Evolutionary conservation across 2,329 filamentous ascomycete species (phyloP).

Genomic region (Alternaria rosae): DNA sequence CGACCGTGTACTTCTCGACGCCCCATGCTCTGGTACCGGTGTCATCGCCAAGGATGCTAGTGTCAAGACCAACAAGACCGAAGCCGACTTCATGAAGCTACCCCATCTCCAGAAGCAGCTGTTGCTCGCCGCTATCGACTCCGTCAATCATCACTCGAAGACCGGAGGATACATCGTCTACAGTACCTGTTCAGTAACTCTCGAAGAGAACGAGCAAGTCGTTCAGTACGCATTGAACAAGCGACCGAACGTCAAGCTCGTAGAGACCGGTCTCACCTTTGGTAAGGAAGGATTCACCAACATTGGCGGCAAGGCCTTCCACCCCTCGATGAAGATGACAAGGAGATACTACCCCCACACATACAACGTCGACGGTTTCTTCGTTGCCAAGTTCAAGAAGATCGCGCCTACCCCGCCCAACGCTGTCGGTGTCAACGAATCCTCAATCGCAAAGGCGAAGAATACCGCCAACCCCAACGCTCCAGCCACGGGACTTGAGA

Average conservation of each 20-base stretch:
- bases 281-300: constrained; percentile 91
- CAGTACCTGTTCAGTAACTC: constrained; percentile 92
- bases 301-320: constrained; percentile 91
- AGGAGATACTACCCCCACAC: constrained; percentile 48
- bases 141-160: constrained; percentile 87
- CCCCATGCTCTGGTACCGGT: constrained; percentile 94
- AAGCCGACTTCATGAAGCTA: constrained; percentile 90
- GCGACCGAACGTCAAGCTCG: constrained; percentile 90
- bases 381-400: constrained; percentile 97
- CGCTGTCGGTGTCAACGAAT: constrained; percentile 51
- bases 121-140: constrained; percentile 91
- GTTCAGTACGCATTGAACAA: constrained; percentile 92
- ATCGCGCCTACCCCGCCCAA: constrained; percentile 75
- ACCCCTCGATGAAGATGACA: constrained; percentile 73
- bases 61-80: constrained; percentile 92
- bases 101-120: constrained; percentile 96
- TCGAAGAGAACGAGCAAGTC: constrained; percentile 93
- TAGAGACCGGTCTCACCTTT: constrained; percentile 88
- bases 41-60: constrained; percentile 97
- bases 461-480: constrained; percentile 46
- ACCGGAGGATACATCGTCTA: constrained; percentile 96
- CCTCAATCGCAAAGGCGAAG: constrained; percentile 41
- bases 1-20: constrained; percentile 91
- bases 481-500: constrained; percentile 53
- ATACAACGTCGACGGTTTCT: constrained; percentile 86